These are phyloP conservation scores for Blastobotrys proliferans DNA, from an alignment of 1,139 yeast genomes.

Conservation along the genomic window DNA sequence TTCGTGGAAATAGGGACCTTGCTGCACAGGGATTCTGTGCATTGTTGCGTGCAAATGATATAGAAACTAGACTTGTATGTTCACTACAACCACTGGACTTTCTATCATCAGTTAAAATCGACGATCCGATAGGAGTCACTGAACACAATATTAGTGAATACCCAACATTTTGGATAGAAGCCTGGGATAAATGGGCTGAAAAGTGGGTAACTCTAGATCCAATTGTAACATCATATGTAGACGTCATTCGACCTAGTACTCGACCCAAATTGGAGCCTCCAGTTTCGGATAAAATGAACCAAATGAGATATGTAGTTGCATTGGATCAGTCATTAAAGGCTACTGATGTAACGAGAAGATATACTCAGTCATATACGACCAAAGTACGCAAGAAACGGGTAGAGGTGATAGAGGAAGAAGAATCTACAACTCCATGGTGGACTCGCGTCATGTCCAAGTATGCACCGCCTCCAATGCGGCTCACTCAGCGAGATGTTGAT, in stretches of 20 bases:
- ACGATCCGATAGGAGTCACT: constrained; percentile 13
- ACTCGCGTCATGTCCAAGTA: constrained; percentile 40
- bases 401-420: constrained; percentile 49
- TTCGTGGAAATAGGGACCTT: constrained; percentile 66
- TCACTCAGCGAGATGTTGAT: constrained; percentile 53
- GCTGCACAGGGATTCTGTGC: constrained; percentile 88
- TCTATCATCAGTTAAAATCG: constrained; percentile 41
- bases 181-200: constrained; percentile 70
- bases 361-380: constrained; percentile 66
- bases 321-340: constrained; percentile 62
- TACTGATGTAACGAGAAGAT: constrained; percentile 82
- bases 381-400: constrained; percentile 71
- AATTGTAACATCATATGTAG: constrained; percentile 57
- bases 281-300: constrained; percentile 52
- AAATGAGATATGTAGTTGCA: constrained; percentile 70
- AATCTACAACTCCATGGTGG: constrained; percentile 73
- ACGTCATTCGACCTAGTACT: constrained; percentile 49
- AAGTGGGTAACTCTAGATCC: constrained; percentile 79
- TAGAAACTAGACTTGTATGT: constrained; percentile 69
- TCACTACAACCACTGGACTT: constrained; percentile 91
- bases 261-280: constrained; percentile 77
- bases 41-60: constrained; percentile 62
- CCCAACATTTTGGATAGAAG: constrained; percentile 93
- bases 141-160: constrained; percentile 28
- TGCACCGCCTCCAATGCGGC: constrained; percentile 8